These are phyloP conservation scores for Scenedesmus sp. DNA, from an alignment of 163 green algal species.

Conservation along the genomic window DNA sequence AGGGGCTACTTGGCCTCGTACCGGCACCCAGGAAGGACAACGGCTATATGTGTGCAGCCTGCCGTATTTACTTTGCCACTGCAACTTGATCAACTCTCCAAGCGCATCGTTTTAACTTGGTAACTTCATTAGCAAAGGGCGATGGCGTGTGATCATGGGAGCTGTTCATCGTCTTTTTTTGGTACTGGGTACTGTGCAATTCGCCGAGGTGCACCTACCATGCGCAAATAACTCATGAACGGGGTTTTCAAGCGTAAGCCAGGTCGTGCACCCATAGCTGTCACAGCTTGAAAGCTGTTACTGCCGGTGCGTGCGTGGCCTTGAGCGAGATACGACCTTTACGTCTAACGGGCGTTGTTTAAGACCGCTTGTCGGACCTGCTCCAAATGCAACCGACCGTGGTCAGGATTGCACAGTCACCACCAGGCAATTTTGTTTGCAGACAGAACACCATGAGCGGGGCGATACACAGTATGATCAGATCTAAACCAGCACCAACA, in stretches of 20 bases:
- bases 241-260: background rate
- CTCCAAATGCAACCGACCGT: background rate
- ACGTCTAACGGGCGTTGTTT: too few species aligned
- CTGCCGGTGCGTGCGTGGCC: background rate
- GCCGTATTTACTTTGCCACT: background rate
- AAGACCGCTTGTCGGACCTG: background rate
- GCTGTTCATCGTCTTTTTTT: background rate
- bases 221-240: background rate
- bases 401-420: conserved; percentile 16
- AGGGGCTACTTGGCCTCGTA: background rate
- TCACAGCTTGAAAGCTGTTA: background rate
- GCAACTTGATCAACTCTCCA: too few species aligned
- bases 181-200: background rate
- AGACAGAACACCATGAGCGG: background rate
- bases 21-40: background rate
- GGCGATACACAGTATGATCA: background rate
- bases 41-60: background rate
- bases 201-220: background rate
- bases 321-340: background rate
- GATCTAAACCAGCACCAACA: background rate
- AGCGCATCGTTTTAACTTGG: too few species aligned
- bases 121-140: background rate
- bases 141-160: background rate
- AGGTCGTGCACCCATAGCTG: background rate
- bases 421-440: background rate